Evolutionary conservation across 345 rosid genomes (phyloP), one percentile per base, ranked within the genome.

Genomic region (Acer campestre): DNA sequence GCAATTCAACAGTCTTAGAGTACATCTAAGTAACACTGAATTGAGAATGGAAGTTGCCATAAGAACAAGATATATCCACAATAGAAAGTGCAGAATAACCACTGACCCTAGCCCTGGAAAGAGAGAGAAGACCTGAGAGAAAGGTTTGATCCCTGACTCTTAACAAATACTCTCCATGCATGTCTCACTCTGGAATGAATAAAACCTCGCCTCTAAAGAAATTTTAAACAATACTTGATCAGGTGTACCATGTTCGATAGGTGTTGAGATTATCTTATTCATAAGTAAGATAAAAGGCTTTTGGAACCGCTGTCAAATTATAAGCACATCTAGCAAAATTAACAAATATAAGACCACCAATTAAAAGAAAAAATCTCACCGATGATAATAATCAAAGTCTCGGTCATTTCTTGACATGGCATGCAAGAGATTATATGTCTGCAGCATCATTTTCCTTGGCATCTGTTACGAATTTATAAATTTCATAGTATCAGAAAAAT

Each of bases 381-480:
- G 91, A 85, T 96, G 98, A 90, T 96, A 96, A 77, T 92, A 96
- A 85, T 96, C 98, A 82, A 97, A 96, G 82, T 96, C 99, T 74
- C 95, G 78, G 70, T 96, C 98, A 83, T 89, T 92, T 85, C 98
- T 92, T 83, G 97, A 89, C 84, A 94, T 80, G 55, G 99, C 90
- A 88, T 96, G 96, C 81, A 96, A 80, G 80, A 96, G 94, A 83
- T 96, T 96, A 88, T 94, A 96, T 64, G 89, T 87, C 85, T 96
- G 99, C 86, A 96, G 86, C 91, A 94, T 78, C 99, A 96, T 94
- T 86, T 96, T 96, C 83, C 99, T 90, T 17, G 99, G 99, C 68
- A 96, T 84, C 99, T 96, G 90, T 78, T 75, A 83, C 14, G 72
- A 84, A 69, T 53, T 79, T 44, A 76, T 73, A 61, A 79, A 78